These are phyloP conservation scores for Parascedosporium putredinis DNA, from an alignment of 2,329 filamentous ascomycete species.

Conservation along the genomic window DNA sequence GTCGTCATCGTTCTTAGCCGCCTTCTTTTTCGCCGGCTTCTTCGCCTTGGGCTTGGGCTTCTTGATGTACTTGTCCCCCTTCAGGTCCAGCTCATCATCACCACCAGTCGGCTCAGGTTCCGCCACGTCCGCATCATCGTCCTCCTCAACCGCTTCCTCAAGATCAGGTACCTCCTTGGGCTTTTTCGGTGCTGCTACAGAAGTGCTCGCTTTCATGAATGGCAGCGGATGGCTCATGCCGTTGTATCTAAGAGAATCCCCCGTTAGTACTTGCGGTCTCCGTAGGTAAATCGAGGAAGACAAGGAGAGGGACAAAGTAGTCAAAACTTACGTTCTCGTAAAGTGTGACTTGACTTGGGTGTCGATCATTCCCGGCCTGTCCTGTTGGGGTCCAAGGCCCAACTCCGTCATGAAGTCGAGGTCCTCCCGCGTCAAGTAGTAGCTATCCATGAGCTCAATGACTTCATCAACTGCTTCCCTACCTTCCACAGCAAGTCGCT, in stretches of 20 bases:
- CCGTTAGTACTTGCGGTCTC: not conserved
- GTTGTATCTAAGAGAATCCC: conserved; percentile 62
- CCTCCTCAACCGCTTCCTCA: conserved; percentile 91
- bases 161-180: conserved; percentile 77
- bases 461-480: conserved; percentile 73
- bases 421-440: conserved; percentile 89
- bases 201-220: conserved; percentile 86
- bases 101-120: conserved; percentile 56
- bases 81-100: conserved; percentile 70
- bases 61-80: conserved; percentile 95
- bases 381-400: conserved; percentile 73
- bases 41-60: conserved; percentile 62
- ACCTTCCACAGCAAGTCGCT: conserved; percentile 64
- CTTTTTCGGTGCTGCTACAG: conserved; percentile 60
- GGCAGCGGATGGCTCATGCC: conserved; percentile 75
- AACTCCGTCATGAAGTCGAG: conserved; percentile 89
- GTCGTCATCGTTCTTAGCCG: conserved; percentile 33
- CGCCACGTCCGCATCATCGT: conserved; percentile 60
- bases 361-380: conserved; percentile 67
- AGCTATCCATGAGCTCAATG: conserved; percentile 94
- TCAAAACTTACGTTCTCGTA: conserved; percentile 63
- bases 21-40: conserved; percentile 31
- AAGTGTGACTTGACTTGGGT: conserved; percentile 80
- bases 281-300: no score
- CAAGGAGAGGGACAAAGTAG: not conserved